Conservation (phyloP, 2,329 filamentous ascomycete genomes). For the Fusarium tanahbumbuense region DNA sequence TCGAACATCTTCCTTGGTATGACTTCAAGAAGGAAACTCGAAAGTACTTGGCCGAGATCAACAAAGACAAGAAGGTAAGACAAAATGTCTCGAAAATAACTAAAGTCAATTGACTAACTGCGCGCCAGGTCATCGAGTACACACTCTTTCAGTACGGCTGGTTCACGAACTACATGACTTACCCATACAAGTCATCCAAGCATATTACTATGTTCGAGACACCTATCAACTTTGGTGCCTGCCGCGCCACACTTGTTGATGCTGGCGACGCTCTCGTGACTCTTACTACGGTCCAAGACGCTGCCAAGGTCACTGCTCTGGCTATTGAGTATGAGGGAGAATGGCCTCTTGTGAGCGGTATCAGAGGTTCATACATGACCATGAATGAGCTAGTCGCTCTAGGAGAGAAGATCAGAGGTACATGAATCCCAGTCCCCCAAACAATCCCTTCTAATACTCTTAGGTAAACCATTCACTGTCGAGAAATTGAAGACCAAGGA, state of each 20-base stretch:
- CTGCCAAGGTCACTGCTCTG: constrained; percentile 54
- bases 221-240: constrained; percentile 54
- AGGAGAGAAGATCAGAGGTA: constrained; percentile 52
- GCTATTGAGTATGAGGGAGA: constrained; percentile 58
- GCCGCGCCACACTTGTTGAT: constrained; percentile 57
- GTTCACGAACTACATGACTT: constrained; percentile 66
- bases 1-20: constrained; percentile 34
- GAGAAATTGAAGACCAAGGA: constrained; percentile 34
- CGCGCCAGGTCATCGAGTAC: constrained; percentile 64
- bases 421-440: accelerated
- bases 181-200: constrained; percentile 59
- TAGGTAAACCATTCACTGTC: constrained; percentile 39
- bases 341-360: constrained; percentile 58
- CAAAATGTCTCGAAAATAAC: no score
- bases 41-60: constrained; percentile 63
- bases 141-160: constrained; percentile 66
- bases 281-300: constrained; percentile 58
- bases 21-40: constrained; percentile 59
- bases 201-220: constrained; percentile 56
- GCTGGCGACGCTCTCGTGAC: constrained; percentile 58
- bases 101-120: neutral
- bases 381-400: constrained; percentile 54
- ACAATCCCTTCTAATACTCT: accelerated
- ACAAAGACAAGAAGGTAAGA: constrained; percentile 60
- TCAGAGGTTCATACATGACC: constrained; percentile 53